Base-by-base conservation (phyloP, 306 rosid genomes). In the Vachellia pachyceras region DNA sequence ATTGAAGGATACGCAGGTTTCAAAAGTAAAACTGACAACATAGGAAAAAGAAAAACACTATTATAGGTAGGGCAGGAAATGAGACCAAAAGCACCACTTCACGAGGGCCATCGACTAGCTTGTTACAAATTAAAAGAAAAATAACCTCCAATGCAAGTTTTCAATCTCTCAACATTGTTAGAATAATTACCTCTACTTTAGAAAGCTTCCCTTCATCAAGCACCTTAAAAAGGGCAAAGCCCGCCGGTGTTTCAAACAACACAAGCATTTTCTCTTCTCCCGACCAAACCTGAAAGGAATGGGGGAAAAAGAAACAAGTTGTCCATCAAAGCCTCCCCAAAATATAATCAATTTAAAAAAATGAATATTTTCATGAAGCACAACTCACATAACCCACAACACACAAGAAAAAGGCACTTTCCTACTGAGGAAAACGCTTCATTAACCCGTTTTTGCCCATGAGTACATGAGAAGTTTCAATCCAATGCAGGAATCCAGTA, bases 201-300 rank as follows among this genome's bases (percentile, higher is more conserved):
- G 85, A 73, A 80, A 91, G 90, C 82, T 87, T 91, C 70, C 90
- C 90, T 82, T 91, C 92, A 80, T 91, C 89, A 83, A 91, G 82
- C 55, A 91, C 91, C 83, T 87, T 87, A 47, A 91, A 89, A 17
- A 91, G 87, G 82, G 91, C 89, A 52, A 89, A 89, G 37, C 95
- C 95, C 29, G 88, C 95, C 35, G 90, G 89, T 1, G 91, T 89
- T 61, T 91, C 93, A 17, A 86, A 91, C 80, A 91, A 68, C 22
- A 91, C 86, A 49, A 91, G 90, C 95, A 91, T 91, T 58, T 69
- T 84, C 2, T 47, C 17, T 33, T 64, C 79, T 72, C 84, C 60
- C 75, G 47, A 70, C 66, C 4, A 76, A 64, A 77, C 85, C 88
- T 87, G 75, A 57, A 60, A 77, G 79, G 37, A 79, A 18, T n/a